A percentile compares a stretch with the other conserved stretches of the same genome.
Conservation (phyloP, 2,329 filamentous ascomycete species). For the Plenodomus biglobosus region DNA sequence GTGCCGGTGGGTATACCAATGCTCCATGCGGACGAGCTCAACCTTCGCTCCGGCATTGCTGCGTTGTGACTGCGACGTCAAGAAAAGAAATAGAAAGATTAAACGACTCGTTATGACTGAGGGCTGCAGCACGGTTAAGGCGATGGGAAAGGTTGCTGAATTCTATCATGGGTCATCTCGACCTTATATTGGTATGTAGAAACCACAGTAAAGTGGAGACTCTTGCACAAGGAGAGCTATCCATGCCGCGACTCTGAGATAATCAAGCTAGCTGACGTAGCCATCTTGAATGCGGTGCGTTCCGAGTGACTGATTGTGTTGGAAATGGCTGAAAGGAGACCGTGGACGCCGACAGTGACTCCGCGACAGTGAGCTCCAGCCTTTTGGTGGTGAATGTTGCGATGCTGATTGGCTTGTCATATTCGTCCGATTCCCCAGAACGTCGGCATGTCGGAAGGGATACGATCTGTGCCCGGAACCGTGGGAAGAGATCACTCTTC, state of each 20-base stretch:
- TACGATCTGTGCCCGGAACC: no score
- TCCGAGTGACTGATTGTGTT: not conserved
- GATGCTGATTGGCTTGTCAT: not conserved
- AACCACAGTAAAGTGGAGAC: not conserved
- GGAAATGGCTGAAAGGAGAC: not conserved
- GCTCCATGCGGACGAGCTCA: not conserved
- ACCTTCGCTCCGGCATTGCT: constrained; percentile 2
- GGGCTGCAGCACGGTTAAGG: not conserved
- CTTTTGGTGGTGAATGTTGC: not conserved
- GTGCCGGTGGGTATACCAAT: constrained; percentile 4
- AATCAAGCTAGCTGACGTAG: not conserved
- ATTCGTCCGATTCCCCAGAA: not conserved
- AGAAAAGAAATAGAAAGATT: not conserved
- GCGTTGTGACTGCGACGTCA: not conserved
- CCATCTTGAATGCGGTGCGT: not conserved
- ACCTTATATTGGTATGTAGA: not conserved
- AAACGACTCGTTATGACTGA: not conserved
- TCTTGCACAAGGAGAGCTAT: not conserved
- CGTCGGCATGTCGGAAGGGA: not conserved
- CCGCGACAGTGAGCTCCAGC: not conserved
- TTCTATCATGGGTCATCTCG: not conserved
- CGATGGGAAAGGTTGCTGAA: not conserved
- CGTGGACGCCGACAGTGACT: not conserved
- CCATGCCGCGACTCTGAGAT: not conserved
- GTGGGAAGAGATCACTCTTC: no score